Percentiles rank a stretch among this genome's conserved stretches.
These are phyloP conservation scores for Ascobolus immersus DNA, from an alignment of 495 filamentous ascomycete species.

Conservation along the genomic window DNA sequence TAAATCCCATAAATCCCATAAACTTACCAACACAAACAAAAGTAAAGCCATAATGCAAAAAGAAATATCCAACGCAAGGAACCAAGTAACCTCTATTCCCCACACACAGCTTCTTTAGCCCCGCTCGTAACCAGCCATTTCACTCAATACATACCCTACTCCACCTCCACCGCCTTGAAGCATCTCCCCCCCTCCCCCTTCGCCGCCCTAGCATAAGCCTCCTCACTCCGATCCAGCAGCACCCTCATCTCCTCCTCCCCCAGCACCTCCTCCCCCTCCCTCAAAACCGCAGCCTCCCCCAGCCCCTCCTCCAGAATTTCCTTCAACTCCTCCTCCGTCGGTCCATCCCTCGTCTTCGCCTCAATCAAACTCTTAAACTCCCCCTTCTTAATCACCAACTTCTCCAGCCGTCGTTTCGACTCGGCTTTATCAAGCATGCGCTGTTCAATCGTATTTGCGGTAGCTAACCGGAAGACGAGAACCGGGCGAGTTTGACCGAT, in stretches of 20 bases:
- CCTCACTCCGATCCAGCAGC: conserved; percentile 60
- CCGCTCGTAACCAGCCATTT: too few species aligned
- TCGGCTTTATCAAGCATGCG: conserved; percentile 69
- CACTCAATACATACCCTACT: too few species aligned
- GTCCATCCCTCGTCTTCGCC: conserved; percentile 18
- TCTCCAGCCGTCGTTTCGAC: conserved; percentile 77
- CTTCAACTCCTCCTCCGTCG: conserved; percentile 19
- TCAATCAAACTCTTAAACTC: conserved; percentile 37
- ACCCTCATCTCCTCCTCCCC: conserved; percentile 52
- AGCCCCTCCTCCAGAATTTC: conserved; percentile 30
- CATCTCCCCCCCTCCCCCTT: conserved; percentile 37
- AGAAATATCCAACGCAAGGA: too few species aligned
- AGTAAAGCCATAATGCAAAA: too few species aligned
- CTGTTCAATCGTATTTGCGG: conserved; percentile 79
- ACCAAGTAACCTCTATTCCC: too few species aligned
- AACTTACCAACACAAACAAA: too few species aligned
- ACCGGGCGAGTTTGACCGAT: conserved; percentile 85
- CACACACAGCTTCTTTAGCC: too few species aligned
- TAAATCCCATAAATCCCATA: too few species aligned
- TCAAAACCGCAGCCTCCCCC: conserved; percentile 29
- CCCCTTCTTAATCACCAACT: conserved; percentile 86
- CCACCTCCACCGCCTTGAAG: conserved; percentile 48
- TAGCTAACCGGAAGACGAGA: conserved; percentile 84
- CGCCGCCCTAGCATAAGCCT: conserved; percentile 60
- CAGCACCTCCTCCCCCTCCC: conserved; percentile 39